phyloP scores from a whole-genome alignment of 1,284 basidiomycete genomes.

The Cryptococcus sp. region DNA sequence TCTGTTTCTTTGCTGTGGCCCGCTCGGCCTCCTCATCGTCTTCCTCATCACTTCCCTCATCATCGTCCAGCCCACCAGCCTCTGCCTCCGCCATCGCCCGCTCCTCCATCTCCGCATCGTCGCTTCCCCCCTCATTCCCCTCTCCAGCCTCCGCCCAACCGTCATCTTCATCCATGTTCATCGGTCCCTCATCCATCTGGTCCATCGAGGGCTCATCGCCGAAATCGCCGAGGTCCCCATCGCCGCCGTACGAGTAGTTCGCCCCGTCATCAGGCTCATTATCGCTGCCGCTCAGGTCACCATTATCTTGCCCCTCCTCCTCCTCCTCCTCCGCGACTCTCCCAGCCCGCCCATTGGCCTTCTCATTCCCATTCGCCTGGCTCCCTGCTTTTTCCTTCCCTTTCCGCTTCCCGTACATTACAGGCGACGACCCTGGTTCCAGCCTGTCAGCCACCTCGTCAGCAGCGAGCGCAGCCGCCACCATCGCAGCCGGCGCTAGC shows the following conservation, averaged over 20 bases:
- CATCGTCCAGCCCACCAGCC: constrained; percentile 4
- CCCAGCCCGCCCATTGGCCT: constrained; percentile 11
- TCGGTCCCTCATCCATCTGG: constrained; percentile 2
- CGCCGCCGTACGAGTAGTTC: constrained; percentile 2
- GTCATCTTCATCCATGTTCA: constrained; percentile 9
- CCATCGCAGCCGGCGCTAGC: too few species aligned
- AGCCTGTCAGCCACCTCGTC: constrained; percentile 23
- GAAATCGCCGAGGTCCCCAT: constrained; percentile 12
- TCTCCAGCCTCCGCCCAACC: neutral
- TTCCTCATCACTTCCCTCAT: constrained; percentile 4
- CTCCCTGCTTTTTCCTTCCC: too few species aligned
- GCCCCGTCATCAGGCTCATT: constrained; percentile 8
- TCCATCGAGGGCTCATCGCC: neutral
- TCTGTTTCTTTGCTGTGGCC: constrained; percentile 1
- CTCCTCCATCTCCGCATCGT: constrained; percentile 3
- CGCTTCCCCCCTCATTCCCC: neutral
- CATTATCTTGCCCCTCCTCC: constrained; percentile 2
- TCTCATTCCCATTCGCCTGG: constrained; percentile 9
- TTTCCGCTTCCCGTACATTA: constrained; percentile 25
- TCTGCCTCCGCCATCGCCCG: neutral
- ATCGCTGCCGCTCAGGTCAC: constrained; percentile 3
- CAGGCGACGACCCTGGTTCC: constrained; percentile 5
- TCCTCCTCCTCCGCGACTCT: constrained; percentile 17
- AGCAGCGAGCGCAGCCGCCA: constrained; percentile 10
- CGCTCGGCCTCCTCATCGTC: constrained; percentile 13